Conservation (phyloP, 192 early-diverging fungal genomes). For the Coemansia sp. region DNA sequence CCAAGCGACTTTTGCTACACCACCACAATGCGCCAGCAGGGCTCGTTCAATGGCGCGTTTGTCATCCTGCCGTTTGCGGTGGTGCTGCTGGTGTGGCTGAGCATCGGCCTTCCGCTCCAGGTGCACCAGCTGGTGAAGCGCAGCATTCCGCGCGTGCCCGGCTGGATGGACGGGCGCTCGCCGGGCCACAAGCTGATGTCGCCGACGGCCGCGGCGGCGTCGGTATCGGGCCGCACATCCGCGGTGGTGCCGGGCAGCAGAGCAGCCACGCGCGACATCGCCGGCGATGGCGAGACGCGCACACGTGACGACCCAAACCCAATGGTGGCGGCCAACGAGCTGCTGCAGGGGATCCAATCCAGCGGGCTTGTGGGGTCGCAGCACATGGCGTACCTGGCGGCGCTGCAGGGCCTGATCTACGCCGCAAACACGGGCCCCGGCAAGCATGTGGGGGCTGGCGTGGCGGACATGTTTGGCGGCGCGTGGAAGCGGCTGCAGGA, state of each 20-base stretch:
- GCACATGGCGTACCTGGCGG: slow-evolving; percentile 37
- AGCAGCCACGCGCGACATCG: not conserved
- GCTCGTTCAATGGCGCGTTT: slow-evolving; percentile 47
- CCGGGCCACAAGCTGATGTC: slow-evolving; percentile 28
- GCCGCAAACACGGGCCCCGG: slow-evolving; percentile 16
- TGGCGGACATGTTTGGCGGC: slow-evolving; percentile 14
- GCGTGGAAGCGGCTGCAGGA: slow-evolving; percentile 40
- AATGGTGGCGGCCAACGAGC: slow-evolving; percentile 31
- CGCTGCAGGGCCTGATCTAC: slow-evolving; percentile 36
- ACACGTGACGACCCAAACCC: slow-evolving; percentile 40
- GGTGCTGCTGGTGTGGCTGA: slow-evolving; percentile 31
- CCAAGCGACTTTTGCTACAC: slow-evolving; percentile 54
- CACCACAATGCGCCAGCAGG: slow-evolving; percentile 40
- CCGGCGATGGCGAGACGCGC: not conserved
- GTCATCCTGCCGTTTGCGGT: slow-evolving; percentile 48
- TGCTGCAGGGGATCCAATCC: slow-evolving; percentile 42
- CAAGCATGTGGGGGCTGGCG: slow-evolving; percentile 3
- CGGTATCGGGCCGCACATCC: not conserved
- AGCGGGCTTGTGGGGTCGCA: slow-evolving; percentile 37
- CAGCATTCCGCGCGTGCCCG: slow-evolving; percentile 47
- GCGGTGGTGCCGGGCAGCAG: not conserved
- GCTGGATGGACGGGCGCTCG: slow-evolving; percentile 47
- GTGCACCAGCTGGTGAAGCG: slow-evolving; percentile 29
- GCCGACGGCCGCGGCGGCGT: not conserved
- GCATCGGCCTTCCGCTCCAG: slow-evolving; percentile 40